Evolutionary conservation across 768 basidiomycete species (phyloP).

Genomic region (Psilocybe sp.): DNA sequence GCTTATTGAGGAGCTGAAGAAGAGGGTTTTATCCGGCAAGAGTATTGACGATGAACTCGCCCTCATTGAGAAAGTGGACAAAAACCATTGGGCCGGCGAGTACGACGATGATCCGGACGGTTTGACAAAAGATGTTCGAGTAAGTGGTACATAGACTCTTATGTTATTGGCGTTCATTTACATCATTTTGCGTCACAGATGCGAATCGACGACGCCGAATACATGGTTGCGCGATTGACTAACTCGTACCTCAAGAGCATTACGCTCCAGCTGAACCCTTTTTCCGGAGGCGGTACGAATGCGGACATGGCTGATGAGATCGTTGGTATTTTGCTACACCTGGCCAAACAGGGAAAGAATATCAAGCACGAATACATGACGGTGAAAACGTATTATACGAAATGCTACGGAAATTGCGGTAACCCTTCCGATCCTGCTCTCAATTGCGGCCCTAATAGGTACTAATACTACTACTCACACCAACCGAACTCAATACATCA

Average conservation of each 20-base stretch:
- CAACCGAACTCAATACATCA: no score
- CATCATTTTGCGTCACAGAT: not conserved
- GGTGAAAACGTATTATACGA: slow-evolving; percentile 1
- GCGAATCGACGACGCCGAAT: slow-evolving; percentile 1
- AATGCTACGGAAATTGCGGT: slow-evolving; percentile 5
- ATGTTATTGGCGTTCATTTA: not conserved
- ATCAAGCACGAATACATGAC: slow-evolving; percentile 1
- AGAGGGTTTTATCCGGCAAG: not conserved
- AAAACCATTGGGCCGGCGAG: slow-evolving; percentile 3
- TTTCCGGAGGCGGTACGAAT: not conserved
- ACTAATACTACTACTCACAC: no score
- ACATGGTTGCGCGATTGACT: slow-evolving; percentile 4
- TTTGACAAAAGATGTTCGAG: not conserved
- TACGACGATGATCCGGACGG: slow-evolving; percentile 4
- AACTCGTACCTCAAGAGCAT: slow-evolving; percentile 3
- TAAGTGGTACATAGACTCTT: not conserved
- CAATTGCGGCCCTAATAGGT: no score
- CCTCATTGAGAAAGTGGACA: not conserved
- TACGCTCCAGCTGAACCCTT: not conserved
- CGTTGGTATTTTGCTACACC: not conserved
- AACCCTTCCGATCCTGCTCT: not conserved
- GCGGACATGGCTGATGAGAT: not conserved
- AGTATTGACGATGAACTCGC: slow-evolving; percentile 1
- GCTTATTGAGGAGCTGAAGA: not conserved
- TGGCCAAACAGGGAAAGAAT: not conserved